Evolutionary conservation across 169 alveolate genomes (phyloP).

Genomic region (Babesia bigemina): DNA sequence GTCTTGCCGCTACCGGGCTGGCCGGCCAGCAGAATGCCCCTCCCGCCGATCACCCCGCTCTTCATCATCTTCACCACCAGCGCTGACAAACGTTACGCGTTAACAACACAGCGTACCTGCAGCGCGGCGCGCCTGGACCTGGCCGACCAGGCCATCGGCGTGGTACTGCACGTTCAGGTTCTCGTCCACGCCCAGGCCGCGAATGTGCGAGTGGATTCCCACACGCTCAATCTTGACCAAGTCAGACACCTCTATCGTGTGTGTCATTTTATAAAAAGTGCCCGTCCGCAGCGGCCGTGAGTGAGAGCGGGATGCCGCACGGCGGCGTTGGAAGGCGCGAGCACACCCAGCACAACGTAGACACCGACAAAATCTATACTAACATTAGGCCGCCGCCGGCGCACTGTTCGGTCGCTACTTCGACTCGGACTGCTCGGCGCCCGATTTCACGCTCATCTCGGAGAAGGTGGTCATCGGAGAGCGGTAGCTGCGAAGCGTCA

Average conservation of each 20-base stretch:
- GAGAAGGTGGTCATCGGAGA: slow-evolving; percentile 58
- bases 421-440: slow-evolving; percentile 4
- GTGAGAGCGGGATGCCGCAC: background rate
- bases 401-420: background rate
- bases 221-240: slow-evolving; percentile 91
- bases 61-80: slow-evolving; percentile 93
- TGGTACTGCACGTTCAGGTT: slow-evolving; percentile 91
- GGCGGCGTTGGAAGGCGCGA: slow-evolving; percentile 2
- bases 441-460: slow-evolving; percentile 30
- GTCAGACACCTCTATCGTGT: slow-evolving; percentile 63
- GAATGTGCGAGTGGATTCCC: slow-evolving; percentile 98
- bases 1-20: slow-evolving; percentile 99
- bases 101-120: slow-evolving; percentile 80
- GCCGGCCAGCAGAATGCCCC: slow-evolving; percentile 98
- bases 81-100: slow-evolving; percentile 51
- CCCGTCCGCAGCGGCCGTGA: background rate
- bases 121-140: slow-evolving; percentile 92
- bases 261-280: slow-evolving; percentile 37
- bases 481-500: slow-evolving; percentile 26
- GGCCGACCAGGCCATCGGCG: slow-evolving; percentile 96
- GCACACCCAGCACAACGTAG: background rate
- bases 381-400: background rate
- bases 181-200: slow-evolving; percentile 97
- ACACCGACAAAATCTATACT: background rate
- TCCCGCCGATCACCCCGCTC: slow-evolving; percentile 97